phyloP scores from a whole-genome alignment of 2,329 filamentous ascomycete genomes.

The Elsinoe batatas region DNA sequence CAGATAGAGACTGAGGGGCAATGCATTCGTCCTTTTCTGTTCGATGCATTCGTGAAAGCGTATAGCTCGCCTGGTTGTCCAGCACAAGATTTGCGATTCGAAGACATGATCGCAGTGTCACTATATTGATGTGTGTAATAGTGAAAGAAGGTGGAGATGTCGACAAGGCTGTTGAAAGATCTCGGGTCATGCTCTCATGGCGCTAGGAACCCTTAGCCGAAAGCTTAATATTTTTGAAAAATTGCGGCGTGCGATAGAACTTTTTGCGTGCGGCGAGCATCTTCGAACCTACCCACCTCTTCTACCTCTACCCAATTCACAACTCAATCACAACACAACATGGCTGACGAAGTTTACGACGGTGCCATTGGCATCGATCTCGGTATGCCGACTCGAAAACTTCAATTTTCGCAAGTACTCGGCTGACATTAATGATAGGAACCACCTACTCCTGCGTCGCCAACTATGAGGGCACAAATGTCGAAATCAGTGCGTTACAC shows the following conservation, averaged over 20 bases:
- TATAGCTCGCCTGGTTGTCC: too few relatives aligned
- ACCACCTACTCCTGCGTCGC: slow-evolving; percentile 99
- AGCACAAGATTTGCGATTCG: too few relatives aligned
- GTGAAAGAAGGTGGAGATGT: not conserved
- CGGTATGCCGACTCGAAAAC: slow-evolving; percentile 52
- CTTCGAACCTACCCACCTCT: not conserved
- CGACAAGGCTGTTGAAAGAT: not conserved
- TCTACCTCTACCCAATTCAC: not conserved
- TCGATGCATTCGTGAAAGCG: too few relatives aligned
- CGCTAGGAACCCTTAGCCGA: slow-evolving; percentile 3
- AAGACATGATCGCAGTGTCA: too few relatives aligned
- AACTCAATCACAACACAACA: slow-evolving; percentile 36
- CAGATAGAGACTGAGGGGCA: too few relatives aligned
- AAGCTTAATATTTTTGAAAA: slow-evolving; percentile 8
- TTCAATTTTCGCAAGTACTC: slow-evolving; percentile 6
- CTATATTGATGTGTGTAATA: not conserved
- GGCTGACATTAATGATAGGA: slow-evolving; percentile 47
- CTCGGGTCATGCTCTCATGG: not conserved
- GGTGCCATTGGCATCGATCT: slow-evolving; percentile 99
- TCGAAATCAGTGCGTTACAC: slow-evolving; percentile 76
- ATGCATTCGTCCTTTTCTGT: too few relatives aligned
- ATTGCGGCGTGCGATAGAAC: not conserved
- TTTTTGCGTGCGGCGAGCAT: slow-evolving; percentile 2
- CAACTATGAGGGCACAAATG: slow-evolving; percentile 98
- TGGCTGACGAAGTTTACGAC: slow-evolving; percentile 98